Base-by-base conservation (phyloP, 2,329 filamentous ascomycete species). In the Alternaria ventricosa region DNA sequence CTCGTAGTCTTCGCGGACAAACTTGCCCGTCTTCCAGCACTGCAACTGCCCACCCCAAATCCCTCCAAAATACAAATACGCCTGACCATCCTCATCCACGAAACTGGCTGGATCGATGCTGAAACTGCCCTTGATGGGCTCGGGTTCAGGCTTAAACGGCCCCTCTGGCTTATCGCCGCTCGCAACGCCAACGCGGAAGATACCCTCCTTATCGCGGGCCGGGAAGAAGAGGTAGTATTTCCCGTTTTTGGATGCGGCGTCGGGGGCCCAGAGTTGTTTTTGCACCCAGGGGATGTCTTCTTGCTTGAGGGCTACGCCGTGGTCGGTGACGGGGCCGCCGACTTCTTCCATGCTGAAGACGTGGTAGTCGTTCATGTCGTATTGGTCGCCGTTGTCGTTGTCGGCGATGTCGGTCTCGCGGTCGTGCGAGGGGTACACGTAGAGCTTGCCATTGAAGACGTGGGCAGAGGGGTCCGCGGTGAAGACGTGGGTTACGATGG, bases 311-410 rank as follows among this genome's bases (percentile, higher is more conserved):
- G 86, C 90, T 53, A 91, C 84, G 72, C 91, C 91, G 81, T 94
- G 91, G 82, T 94, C 92, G 20, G 85, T 89, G 3, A 93, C 90
- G 18, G 84, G 82, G 0, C 84, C 83, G 64, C 84, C 85, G 23
- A 88, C 82, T 2, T 85, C 82, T 59, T 87, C 85, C 61, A 87
- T 82, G 68, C 87, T 89, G 80, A 94, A 89, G 77, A 94, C 92
- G 79, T 94, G 91, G 84, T 94, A 94, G 83, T 94, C 92, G 60
- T 82, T 85, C 92, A 94, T 94, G 82, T 93, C 92, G 78, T 93
- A 94, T 78, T 94, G 92, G 81, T 93, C 91, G 75, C 92, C 92
- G 85, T 93, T 93, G 84, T 94, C 91, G 82, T 94, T 94, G 84
- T 91, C 90, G 61, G 86, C 61, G 78, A 93, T 92, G 79, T 89